A percentile compares a stretch with the other conserved stretches of the same genome.
phyloP scores from a whole-genome alignment of 2,329 filamentous ascomycete species.

The Thelonectria olida region DNA sequence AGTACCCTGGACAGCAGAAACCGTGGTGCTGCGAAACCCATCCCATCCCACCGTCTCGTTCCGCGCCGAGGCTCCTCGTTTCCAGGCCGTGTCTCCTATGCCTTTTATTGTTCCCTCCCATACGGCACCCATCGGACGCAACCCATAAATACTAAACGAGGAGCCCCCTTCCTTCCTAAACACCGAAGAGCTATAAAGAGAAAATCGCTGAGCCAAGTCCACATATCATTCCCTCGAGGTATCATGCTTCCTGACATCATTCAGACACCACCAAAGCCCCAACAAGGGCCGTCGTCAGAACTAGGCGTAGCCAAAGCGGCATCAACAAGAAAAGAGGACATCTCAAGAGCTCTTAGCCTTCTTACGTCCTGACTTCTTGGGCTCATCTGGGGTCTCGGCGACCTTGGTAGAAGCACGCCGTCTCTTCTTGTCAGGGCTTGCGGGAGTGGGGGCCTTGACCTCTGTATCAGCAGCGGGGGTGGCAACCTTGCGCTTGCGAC shows the following conservation, averaged over 20 bases:
- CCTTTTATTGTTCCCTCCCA: constrained; percentile 20
- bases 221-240: constrained; percentile 33
- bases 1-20: constrained; percentile 26
- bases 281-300: constrained; percentile 25
- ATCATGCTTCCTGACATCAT: constrained; percentile 33
- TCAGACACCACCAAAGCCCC: constrained; percentile 26
- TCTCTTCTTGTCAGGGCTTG: constrained; percentile 71
- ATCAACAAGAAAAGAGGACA: constrained; percentile 30
- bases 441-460: constrained; percentile 54
- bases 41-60: constrained; percentile 13
- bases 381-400: constrained; percentile 63
- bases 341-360: constrained; percentile 58
- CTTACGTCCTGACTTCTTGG: constrained; percentile 69
- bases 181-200: constrained; percentile 31
- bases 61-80: constrained; percentile 15
- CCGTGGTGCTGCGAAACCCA: constrained; percentile 18
- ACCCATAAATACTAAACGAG: constrained; percentile 24
- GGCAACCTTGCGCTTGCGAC: constrained; percentile 66
- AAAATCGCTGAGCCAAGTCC: constrained; percentile 25
- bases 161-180: constrained; percentile 28
- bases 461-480: constrained; percentile 53
- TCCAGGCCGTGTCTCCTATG: constrained; percentile 8
- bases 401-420: constrained; percentile 66
- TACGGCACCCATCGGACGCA: constrained; percentile 22
- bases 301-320: constrained; percentile 17